phyloP scores from a whole-genome alignment of 805 yeast genomes.

The Wickerhamiella musiphila region DNA sequence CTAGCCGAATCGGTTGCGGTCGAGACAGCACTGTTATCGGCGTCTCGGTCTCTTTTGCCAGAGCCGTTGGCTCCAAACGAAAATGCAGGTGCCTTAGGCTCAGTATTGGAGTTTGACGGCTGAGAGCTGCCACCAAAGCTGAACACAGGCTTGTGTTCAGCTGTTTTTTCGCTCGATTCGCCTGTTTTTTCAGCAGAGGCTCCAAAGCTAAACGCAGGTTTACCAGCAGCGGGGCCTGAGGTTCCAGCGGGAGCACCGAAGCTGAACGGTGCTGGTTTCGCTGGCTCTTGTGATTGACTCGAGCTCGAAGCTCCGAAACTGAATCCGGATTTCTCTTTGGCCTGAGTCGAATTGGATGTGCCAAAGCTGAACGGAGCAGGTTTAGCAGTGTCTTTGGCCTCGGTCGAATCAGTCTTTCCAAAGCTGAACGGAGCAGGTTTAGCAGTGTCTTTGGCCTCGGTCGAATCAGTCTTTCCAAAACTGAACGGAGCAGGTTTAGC shows the following conservation, averaged over 20 bases:
- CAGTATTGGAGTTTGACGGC: background rate
- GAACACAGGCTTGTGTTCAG: background rate
- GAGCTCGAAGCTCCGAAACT: background rate
- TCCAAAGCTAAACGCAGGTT: slow-evolving; percentile 6
- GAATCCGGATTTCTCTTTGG: too few species aligned
- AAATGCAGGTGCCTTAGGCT: background rate
- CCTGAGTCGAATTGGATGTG: background rate
- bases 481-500: slow-evolving; percentile 5
- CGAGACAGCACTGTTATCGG: background rate
- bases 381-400: background rate
- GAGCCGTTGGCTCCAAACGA: background rate
- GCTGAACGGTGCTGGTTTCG: slow-evolving; percentile 4
- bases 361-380: slow-evolving; percentile 1
- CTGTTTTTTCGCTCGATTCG: background rate
- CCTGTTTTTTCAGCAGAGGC: background rate
- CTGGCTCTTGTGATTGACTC: too few species aligned
- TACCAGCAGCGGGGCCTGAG: slow-evolving; percentile 1
- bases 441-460: background rate
- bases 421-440: slow-evolving; percentile 3
- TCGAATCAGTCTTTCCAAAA: slow-evolving; percentile 4
- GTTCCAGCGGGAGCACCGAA: slow-evolving; percentile 2
- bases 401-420: slow-evolving; percentile 1
- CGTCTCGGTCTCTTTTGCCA: background rate
- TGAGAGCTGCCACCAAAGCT: background rate
- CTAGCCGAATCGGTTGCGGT: too few species aligned